Base-by-base conservation (phyloP, 23 red algal species). In the Rhodosorus marinus region DNA sequence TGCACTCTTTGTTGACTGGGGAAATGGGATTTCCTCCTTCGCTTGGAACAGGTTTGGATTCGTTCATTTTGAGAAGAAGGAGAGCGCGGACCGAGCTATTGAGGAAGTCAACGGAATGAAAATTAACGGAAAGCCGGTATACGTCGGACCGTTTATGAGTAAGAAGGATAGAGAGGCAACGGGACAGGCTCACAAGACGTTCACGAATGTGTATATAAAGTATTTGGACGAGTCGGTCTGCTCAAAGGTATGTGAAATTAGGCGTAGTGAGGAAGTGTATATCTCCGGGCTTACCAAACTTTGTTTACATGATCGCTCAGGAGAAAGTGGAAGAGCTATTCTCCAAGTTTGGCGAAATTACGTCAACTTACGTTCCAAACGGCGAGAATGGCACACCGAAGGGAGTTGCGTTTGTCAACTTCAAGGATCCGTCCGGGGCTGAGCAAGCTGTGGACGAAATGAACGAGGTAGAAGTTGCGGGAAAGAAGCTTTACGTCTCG, bases 361-460 rank as follows among this genome's bases (percentile, higher is more conserved):
- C 90, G 4, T 80, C 71, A 3, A 53, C 86, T 30, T 72, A 78
- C 51, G 67, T 98, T 27, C 72, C 72, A 6, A 51, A 6, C 24
- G 55, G 28, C 55, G 50, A 6, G 6, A 43, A 6, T 6, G 59
- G 47, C 5, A 69, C 29, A 1, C 72, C 79, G 1, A 70, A 72
- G 20, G 90, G 90, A 1, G 85, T 98, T 61, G 90, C 79, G 8
- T 98, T 98, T 69, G 67, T 98, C 31, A 98, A 98, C 67, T 98
- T 80, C 51, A 74, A 68, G 2, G 81, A 62, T 20, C 71, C 90
- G 4, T 79, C 85, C 28, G 57, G 57, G 51, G 90, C 90, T 2
- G 81, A 71, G 26, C 52, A 60, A 14, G 90, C 90, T 21, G 70
- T 72, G 0, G 77, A 84, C 23, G 79, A 66, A 5, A 70, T 98